These are phyloP conservation scores for Amyloporia xantha DNA, from an alignment of 768 basidiomycete species.

Conservation along the genomic window DNA sequence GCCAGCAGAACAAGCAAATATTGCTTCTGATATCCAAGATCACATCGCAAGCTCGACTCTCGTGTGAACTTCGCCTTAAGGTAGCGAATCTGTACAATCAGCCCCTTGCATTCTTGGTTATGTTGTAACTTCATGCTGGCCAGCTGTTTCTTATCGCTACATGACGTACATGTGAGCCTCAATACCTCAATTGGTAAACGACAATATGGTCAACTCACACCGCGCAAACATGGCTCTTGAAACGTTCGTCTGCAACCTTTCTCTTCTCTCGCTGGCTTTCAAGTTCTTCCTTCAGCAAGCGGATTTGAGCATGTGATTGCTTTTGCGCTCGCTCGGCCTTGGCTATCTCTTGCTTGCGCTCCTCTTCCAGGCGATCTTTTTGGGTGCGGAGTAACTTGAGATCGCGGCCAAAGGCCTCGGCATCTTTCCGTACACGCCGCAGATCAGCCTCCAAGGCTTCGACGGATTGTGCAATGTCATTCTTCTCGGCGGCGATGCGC, in stretches of 20 bases:
- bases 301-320: conserved; percentile 60
- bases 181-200: not conserved
- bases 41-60: conserved; percentile 72
- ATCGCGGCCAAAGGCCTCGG: conserved; percentile 73
- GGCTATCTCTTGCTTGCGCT: conserved; percentile 42
- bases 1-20: conserved; percentile 75
- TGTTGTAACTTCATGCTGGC: conserved; percentile 56
- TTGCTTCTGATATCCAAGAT: conserved; percentile 79
- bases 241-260: conserved; percentile 37
- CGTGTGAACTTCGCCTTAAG: conserved; percentile 88
- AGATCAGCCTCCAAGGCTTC: conserved; percentile 67
- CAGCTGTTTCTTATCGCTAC: conserved; percentile 49
- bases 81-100: conserved; percentile 87
- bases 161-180: not conserved
- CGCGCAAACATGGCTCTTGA: conserved; percentile 52
- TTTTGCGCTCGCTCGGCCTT: conserved; percentile 57
- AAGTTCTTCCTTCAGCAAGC: conserved; percentile 60
- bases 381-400: conserved; percentile 59
- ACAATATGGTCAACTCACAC: conserved; percentile 35
- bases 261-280: conserved; percentile 48
- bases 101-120: conserved; percentile 83
- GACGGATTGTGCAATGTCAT: conserved; percentile 60
- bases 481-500: conserved; percentile 55
- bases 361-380: conserved; percentile 48
- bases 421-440: conserved; percentile 65